These are phyloP conservation scores for Hymenotorrendiella dingleyae DNA, from an alignment of 2,329 filamentous ascomycete genomes.

Conservation along the genomic window DNA sequence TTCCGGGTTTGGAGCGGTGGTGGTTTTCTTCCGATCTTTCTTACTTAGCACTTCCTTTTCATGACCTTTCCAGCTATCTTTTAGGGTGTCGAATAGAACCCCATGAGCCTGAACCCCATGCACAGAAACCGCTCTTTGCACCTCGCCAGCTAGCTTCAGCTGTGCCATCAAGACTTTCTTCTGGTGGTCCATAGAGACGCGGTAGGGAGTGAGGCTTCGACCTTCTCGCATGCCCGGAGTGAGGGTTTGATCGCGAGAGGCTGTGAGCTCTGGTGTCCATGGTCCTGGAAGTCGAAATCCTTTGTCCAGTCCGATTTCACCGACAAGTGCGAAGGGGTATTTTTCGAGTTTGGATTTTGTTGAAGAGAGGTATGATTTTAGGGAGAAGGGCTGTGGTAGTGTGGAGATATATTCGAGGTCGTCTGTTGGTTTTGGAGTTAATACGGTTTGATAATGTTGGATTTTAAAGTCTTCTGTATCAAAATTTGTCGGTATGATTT, in stretches of 20 bases:
- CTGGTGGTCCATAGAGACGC: slow-evolving; percentile 65
- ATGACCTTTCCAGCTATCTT: slow-evolving; percentile 63
- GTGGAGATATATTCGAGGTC: slow-evolving; percentile 37
- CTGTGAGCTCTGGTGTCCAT: slow-evolving; percentile 39
- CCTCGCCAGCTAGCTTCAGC: slow-evolving; percentile 63
- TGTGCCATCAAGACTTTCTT: slow-evolving; percentile 59
- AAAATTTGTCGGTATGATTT: slow-evolving; percentile 11
- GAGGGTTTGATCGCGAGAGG: slow-evolving; percentile 40
- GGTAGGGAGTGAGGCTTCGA: slow-evolving; percentile 58
- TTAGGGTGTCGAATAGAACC: slow-evolving; percentile 58
- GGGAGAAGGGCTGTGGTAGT: slow-evolving; percentile 54
- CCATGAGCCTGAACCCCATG: slow-evolving; percentile 57
- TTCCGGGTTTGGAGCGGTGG: slow-evolving; percentile 29
- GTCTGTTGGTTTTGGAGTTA: slow-evolving; percentile 50
- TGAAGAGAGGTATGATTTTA: slow-evolving; percentile 52
- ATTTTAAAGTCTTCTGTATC: slow-evolving; percentile 35
- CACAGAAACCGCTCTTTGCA: slow-evolving; percentile 70
- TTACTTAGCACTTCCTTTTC: slow-evolving; percentile 57
- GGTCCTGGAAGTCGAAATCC: slow-evolving; percentile 65
- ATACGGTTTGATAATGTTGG: slow-evolving; percentile 60
- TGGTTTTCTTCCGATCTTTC: slow-evolving; percentile 48
- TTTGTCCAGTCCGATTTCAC: slow-evolving; percentile 74
- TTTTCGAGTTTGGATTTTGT: slow-evolving; percentile 49
- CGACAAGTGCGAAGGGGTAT: slow-evolving; percentile 61
- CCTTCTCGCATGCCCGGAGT: slow-evolving; percentile 69